A percentile compares a stretch with the other conserved stretches of the same genome.
Evolutionary conservation across 2,329 filamentous ascomycete species (phyloP).

Genomic region (Tolypocladium pustulatum): DNA sequence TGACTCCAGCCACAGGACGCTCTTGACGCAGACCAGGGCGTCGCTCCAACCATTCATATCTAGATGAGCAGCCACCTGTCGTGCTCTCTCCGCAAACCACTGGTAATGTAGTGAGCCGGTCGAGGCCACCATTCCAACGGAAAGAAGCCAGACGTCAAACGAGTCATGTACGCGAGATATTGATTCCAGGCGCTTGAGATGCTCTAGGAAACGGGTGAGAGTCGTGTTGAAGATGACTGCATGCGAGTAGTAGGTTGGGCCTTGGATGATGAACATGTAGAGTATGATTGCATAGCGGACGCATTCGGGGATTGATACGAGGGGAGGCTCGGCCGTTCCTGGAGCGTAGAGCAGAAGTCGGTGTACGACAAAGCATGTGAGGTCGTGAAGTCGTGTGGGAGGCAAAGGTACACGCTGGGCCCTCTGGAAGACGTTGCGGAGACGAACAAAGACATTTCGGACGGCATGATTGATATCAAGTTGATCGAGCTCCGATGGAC

Average conservation of each 20-base stretch:
- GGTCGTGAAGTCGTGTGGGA: conserved; percentile 38
- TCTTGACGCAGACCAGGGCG: background rate
- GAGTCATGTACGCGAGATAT: background rate
- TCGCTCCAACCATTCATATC: background rate
- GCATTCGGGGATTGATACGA: conserved; percentile 25
- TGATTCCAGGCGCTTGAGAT: background rate
- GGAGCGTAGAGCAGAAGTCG: conserved; percentile 25
- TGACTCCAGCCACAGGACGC: background rate
- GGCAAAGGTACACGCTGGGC: conserved; percentile 17
- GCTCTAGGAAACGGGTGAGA: background rate
- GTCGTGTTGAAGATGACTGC: background rate
- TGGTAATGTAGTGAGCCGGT: background rate
- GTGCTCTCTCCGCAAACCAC: background rate
- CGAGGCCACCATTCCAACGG: background rate
- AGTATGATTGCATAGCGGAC: conserved; percentile 35
- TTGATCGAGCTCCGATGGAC: conserved; percentile 2
- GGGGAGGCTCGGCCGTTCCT: background rate
- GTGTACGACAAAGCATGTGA: conserved; percentile 44
- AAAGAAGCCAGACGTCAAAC: background rate
- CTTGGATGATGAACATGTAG: conserved; percentile 43
- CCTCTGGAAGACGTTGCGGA: conserved; percentile 30
- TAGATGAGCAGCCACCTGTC: background rate
- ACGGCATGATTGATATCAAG: conserved; percentile 23
- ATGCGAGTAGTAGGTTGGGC: conserved; percentile 46
- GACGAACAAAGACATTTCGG: conserved; percentile 27